These are phyloP conservation scores for Suillus weaverae DNA, from an alignment of 768 basidiomycete genomes.

Conservation along the genomic window DNA sequence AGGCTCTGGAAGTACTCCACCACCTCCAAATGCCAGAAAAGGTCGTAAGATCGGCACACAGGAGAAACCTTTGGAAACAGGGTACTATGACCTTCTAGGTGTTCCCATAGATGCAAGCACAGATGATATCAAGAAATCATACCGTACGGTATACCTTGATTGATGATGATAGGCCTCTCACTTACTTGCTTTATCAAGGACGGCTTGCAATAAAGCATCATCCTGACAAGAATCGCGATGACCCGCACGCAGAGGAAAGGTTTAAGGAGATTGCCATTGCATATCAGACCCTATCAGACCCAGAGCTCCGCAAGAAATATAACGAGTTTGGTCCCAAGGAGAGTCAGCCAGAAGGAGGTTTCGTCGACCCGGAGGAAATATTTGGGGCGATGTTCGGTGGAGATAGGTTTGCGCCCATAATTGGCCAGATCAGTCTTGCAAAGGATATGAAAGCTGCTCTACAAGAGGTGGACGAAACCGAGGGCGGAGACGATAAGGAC, in stretches of 20 bases:
- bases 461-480: slow-evolving; percentile 81
- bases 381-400: slow-evolving; percentile 88
- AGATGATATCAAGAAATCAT: slow-evolving; percentile 90
- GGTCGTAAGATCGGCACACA: slow-evolving; percentile 86
- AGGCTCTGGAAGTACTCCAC: slow-evolving; percentile 21
- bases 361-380: slow-evolving; percentile 82
- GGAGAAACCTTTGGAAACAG: slow-evolving; percentile 83
- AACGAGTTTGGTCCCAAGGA: slow-evolving; percentile 90
- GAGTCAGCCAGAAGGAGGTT: slow-evolving; percentile 79
- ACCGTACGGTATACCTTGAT: slow-evolving; percentile 53
- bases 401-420: slow-evolving; percentile 81
- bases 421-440: slow-evolving; percentile 85
- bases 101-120: slow-evolving; percentile 71
- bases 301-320: slow-evolving; percentile 75
- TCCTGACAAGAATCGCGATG: slow-evolving; percentile 90
- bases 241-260: slow-evolving; percentile 81
- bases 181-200: slow-evolving; percentile 39
- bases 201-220: slow-evolving; percentile 88
- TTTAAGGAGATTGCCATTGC: slow-evolving; percentile 92
- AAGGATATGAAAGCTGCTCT: slow-evolving; percentile 91
- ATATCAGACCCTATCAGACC: slow-evolving; percentile 83
- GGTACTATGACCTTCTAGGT: slow-evolving; percentile 87
- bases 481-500: slow-evolving; percentile 42
- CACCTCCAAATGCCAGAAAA: slow-evolving; percentile 34
- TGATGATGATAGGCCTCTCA: background rate